Evolutionary conservation across 257 asterid genomes (phyloP), one percentile per base, ranked within the genome.

Genomic region (Pogostemon cablin): DNA sequence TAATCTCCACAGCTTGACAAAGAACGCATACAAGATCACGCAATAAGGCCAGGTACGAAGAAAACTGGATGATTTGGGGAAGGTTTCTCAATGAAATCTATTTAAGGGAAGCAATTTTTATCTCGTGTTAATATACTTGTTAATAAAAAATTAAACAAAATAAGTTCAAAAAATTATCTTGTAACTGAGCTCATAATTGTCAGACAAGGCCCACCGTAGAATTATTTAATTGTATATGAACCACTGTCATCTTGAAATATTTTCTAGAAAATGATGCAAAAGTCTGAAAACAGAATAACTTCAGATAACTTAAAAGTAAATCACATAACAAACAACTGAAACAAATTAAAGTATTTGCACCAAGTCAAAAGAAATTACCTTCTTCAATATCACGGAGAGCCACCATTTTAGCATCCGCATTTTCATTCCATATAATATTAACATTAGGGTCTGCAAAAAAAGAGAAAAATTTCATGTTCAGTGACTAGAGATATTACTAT

Each of bases 361-460:
- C 37, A 48, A 32, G 62, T 65, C 34, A 52, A 76, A 71, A 68
- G 71, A 53, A 55, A 20, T 37, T 52, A 91, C 98, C 96, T 89
- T 78, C 68, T 83, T 86, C 87, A 65, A 89, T 89, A 69, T 86
- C 93, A 32, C 89, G 86, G 65, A 89, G 93, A 73, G 93, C 93
- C 80, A 81, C 81, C 58, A 89, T 69, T 80, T 81, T 82, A 62
- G 87, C 84, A 62, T 83, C 86, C 65, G 75, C 90, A 66, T 79
- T 87, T 64, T 89, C 85, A 5, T 73, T 74, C 98, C 98, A 91
- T 46, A 86, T 56, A 35, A 91, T 83, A 74, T 91, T 93, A 25
- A 79, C 88, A 78, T 91, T 91, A 42, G 98, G 98, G 77, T 91
- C 98, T 91, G 93, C 75, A 63, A 58, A 20, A 42, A 39, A 75